Base-by-base conservation (phyloP, 2,329 filamentous ascomycete genomes). In the Pseudogymnoascus sp. region DNA sequence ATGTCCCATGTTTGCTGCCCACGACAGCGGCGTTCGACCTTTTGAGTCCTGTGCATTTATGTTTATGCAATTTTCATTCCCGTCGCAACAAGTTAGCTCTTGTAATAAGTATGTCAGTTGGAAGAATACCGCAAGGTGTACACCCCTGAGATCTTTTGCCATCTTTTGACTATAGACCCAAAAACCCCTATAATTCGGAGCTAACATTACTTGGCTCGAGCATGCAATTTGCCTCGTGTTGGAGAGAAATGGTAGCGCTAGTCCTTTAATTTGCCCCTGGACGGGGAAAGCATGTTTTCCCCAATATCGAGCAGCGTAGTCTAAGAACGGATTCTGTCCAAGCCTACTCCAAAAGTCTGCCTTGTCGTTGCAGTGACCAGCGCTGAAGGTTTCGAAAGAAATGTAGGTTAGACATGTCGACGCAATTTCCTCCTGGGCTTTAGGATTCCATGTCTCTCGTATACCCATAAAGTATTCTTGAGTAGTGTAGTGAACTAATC, bases 401-500 rank as follows among this genome's bases (percentile, higher is more conserved):
- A 60, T 16, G 10, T 60, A 60, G 5, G 31, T 35, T 14, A 60
- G 11, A 11, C 56, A 60, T 10, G 56, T 38, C 4, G 16, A 38
- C 10, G n/a, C 16, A 2, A 60, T 60, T 4, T 37, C 35, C 14
- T 35, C 56, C 21, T 37, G 56, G 1, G 31, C 56, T 26, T 21
- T 37, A n/a, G 56, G 56, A 37, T 14, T 35, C 35, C 31, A 60
- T 2, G 0, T 1, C 3, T 60, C 31, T 38, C 56, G 56, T 1
- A 35, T 2, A 7, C 21, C 1, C 21, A 14, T 6, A 40, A 73
- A 65, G 59, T 70, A 73, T 56, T 73, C 70, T 40, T 72, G 69
- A 4, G 67, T 60, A 1, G 71, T 70, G 47, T 65, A 68, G 62
- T 72, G 71, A 3, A 70, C 65, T 5, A 72, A 59, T 10, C 70